Percentiles rank a stretch among this genome's conserved stretches.
Evolutionary conservation across 768 basidiomycete genomes (phyloP).

Genomic region (Hygrocybe punicea): DNA sequence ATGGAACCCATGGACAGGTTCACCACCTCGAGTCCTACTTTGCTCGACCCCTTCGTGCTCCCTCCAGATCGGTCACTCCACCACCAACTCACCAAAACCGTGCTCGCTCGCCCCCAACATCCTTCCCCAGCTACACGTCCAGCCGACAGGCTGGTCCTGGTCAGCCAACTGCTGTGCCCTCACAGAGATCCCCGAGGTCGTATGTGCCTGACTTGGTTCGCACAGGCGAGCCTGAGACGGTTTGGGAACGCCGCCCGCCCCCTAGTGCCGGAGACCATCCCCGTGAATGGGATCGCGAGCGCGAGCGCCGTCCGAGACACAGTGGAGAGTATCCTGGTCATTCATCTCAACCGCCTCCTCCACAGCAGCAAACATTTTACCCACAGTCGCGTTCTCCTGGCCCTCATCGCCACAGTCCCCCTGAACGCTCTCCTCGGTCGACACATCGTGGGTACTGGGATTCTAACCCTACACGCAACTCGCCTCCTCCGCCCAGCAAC

Average conservation of each 20-base stretch:
- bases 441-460: slow-evolving; percentile 58
- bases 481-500: slow-evolving; percentile 33
- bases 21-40: slow-evolving; percentile 59
- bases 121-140: slow-evolving; percentile 50
- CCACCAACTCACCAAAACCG: slow-evolving; percentile 44
- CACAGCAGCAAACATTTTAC: slow-evolving; percentile 34
- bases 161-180: slow-evolving; percentile 41
- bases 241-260: slow-evolving; percentile 48
- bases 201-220: slow-evolving; percentile 54
- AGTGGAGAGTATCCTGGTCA: slow-evolving; percentile 35
- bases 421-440: slow-evolving; percentile 60
- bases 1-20: slow-evolving; percentile 30
- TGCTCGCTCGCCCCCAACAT: slow-evolving; percentile 50
- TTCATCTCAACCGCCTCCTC: slow-evolving; percentile 23
- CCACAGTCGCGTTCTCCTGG: slow-evolving; percentile 33
- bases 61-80: slow-evolving; percentile 61
- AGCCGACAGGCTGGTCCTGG: slow-evolving; percentile 50
- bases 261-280: slow-evolving; percentile 10
- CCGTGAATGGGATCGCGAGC: slow-evolving; percentile 31
- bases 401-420: slow-evolving; percentile 48
- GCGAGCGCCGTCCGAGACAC: slow-evolving; percentile 44
- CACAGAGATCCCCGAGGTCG: slow-evolving; percentile 59
- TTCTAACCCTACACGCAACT: slow-evolving; percentile 40
- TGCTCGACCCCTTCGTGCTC: slow-evolving; percentile 47
- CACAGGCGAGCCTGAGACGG: slow-evolving; percentile 45